Conservation (phyloP, 2,329 filamentous ascomycete species). For the Pseudogymnoascus sp. region DNA sequence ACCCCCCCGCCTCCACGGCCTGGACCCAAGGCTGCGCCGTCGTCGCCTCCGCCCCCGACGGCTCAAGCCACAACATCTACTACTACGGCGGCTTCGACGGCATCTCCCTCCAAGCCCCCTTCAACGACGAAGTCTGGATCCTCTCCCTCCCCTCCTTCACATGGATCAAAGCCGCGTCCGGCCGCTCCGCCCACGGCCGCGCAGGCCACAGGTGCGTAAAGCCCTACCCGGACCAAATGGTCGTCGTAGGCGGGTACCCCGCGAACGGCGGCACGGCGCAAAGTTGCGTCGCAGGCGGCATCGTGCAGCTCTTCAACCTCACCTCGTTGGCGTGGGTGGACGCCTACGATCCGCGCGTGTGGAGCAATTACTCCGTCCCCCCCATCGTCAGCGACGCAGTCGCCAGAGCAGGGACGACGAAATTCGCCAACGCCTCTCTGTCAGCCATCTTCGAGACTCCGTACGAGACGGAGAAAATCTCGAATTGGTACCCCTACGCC, state of each 20-base stretch:
- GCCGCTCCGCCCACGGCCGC: constrained; percentile 45
- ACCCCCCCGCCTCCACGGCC: constrained; percentile 43
- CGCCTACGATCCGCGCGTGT: constrained; percentile 56
- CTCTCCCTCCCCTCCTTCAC: constrained; percentile 72
- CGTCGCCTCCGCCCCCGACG: constrained; percentile 60
- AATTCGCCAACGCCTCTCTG: constrained; percentile 44
- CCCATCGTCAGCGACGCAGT: constrained; percentile 53
- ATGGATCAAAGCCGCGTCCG: constrained; percentile 52
- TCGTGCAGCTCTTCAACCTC: constrained; percentile 64
- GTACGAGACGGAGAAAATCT: constrained; percentile 50
- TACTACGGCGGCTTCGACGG: constrained; percentile 71
- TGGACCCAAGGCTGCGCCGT: constrained; percentile 63
- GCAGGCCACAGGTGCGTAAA: constrained; percentile 69
- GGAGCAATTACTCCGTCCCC: constrained; percentile 61
- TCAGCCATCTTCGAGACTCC: constrained; percentile 42
- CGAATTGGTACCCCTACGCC: constrained; percentile 52
- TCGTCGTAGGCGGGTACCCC: constrained; percentile 62
- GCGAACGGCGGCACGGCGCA: constrained; percentile 22
- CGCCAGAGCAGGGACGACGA: constrained; percentile 66
- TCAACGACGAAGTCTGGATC: constrained; percentile 67
- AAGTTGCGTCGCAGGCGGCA: constrained; percentile 44
- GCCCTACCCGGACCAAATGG: constrained; percentile 72
- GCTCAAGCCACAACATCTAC: constrained; percentile 72
- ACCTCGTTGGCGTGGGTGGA: constrained; percentile 60
- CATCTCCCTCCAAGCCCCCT: constrained; percentile 30